Percentiles rank a stretch among this genome's conserved stretches.
These are phyloP conservation scores for Pleurotus djamor DNA, from an alignment of 768 basidiomycete species.

Conservation along the genomic window DNA sequence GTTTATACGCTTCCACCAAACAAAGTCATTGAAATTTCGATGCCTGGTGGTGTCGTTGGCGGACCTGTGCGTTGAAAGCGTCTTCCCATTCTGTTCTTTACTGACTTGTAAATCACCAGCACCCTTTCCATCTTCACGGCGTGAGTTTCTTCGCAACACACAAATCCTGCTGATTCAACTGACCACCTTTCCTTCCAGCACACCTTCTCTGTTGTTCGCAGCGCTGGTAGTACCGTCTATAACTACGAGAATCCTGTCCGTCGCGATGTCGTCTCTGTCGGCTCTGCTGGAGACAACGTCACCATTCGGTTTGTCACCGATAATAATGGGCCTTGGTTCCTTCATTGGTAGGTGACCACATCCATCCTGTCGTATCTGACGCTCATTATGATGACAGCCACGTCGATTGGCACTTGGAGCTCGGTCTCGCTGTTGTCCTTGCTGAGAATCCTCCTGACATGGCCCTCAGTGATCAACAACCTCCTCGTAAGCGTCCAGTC, in stretches of 20 bases:
- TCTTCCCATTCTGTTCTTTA: neutral
- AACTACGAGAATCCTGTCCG: slow-evolving; percentile 45
- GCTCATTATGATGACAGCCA: slow-evolving; percentile 18
- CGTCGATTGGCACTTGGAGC: slow-evolving; percentile 36
- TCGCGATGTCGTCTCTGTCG: slow-evolving; percentile 50
- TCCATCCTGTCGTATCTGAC: neutral
- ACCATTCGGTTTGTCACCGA: slow-evolving; percentile 39
- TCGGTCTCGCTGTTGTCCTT: slow-evolving; percentile 34
- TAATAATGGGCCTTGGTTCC: slow-evolving; percentile 30
- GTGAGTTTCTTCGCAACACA: slow-evolving; percentile 13
- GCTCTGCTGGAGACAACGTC: slow-evolving; percentile 25
- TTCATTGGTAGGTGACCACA: slow-evolving; percentile 21
- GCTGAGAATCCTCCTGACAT: slow-evolving; percentile 27
- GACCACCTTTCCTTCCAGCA: slow-evolving; percentile 17
- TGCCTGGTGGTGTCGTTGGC: slow-evolving; percentile 30
- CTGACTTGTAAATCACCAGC: slow-evolving; percentile 10
- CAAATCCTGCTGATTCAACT: neutral
- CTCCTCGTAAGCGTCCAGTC: slow-evolving; percentile 18
- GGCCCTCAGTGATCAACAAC: slow-evolving; percentile 10
- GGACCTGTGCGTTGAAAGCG: slow-evolving; percentile 22
- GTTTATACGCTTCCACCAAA: slow-evolving; percentile 42
- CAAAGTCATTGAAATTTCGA: slow-evolving; percentile 43
- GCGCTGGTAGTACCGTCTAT: slow-evolving; percentile 23
- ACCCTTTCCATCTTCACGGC: slow-evolving; percentile 29
- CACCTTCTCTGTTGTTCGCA: slow-evolving; percentile 34